Evolutionary conservation across 352 stramenopile species (phyloP).

Genomic region (Pythium vanterpoolii): DNA sequence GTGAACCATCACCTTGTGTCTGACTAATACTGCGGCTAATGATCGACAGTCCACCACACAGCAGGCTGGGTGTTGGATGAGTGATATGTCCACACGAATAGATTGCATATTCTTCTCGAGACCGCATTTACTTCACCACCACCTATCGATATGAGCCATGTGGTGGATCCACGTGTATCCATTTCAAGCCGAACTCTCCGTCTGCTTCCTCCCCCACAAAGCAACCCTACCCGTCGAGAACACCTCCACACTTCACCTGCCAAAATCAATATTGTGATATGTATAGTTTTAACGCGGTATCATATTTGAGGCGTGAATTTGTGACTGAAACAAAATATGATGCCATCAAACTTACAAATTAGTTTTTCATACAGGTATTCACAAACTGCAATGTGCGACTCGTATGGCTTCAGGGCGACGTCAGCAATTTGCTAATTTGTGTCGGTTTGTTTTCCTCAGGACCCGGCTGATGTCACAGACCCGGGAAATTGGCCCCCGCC

Average conservation of each 20-base stretch:
- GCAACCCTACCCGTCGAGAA: slow-evolving; percentile 21
- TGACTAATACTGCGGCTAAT: not conserved
- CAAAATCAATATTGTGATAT: not conserved
- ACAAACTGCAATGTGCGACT: slow-evolving; percentile 32
- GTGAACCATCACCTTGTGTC: not conserved
- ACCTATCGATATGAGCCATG: not conserved
- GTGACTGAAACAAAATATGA: not conserved
- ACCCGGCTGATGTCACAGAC: slow-evolving; percentile 21
- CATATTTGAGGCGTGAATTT: too few relatives aligned
- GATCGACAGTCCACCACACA: not conserved
- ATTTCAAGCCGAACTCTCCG: not conserved
- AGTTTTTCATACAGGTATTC: too few relatives aligned
- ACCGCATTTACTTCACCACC: too few relatives aligned
- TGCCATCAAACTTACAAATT: too few relatives aligned
- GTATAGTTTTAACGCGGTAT: not conserved
- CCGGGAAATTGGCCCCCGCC: not conserved
- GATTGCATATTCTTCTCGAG: not conserved
- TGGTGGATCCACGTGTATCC: not conserved
- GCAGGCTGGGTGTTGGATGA: not conserved
- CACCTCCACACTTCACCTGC: not conserved
- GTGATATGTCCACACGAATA: not conserved
- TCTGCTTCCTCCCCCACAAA: not conserved
- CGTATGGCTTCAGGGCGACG: slow-evolving; percentile 16
- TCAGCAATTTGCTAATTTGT: slow-evolving; percentile 14
- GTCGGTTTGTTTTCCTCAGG: slow-evolving; percentile 23